These are phyloP conservation scores for Pachysandra terminalis DNA, from an alignment of 164 flowering plant genomes.

Conservation along the genomic window DNA sequence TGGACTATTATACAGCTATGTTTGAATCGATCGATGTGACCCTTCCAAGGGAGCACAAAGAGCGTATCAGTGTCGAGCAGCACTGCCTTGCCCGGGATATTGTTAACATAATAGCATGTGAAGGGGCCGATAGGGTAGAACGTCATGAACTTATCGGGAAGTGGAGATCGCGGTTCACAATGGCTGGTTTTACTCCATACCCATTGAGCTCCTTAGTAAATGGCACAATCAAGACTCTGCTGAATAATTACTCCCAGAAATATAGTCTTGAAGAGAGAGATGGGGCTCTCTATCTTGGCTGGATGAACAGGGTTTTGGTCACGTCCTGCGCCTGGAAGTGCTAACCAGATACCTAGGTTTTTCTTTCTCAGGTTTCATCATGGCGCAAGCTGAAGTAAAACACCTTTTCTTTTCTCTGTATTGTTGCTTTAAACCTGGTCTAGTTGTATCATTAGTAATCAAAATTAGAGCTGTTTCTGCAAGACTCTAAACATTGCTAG, in stretches of 20 bases:
- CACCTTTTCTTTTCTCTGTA: too few species aligned
- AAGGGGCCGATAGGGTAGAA: slow-evolving; percentile 50
- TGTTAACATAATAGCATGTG: slow-evolving; percentile 56
- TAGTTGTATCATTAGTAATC: too few species aligned
- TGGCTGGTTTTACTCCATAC: slow-evolving; percentile 54
- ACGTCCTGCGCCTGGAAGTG: slow-evolving; percentile 58
- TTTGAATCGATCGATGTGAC: slow-evolving; percentile 52
- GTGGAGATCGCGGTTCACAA: slow-evolving; percentile 42
- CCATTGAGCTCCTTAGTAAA: slow-evolving; percentile 49
- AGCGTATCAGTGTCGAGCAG: slow-evolving; percentile 53
- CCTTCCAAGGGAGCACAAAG: slow-evolving; percentile 41
- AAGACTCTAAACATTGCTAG: too few species aligned
- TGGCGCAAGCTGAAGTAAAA: background rate
- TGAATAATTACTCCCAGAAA: slow-evolving; percentile 33
- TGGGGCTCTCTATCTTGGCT: slow-evolving; percentile 54
- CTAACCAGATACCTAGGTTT: background rate
- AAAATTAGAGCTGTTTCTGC: too few species aligned
- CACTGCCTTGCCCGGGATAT: slow-evolving; percentile 54
- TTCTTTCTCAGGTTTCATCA: too few species aligned
- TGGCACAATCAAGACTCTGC: slow-evolving; percentile 40
- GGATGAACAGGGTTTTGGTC: slow-evolving; percentile 50
- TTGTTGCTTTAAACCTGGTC: too few species aligned
- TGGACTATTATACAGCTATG: slow-evolving; percentile 48
- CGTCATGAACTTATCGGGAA: slow-evolving; percentile 57
- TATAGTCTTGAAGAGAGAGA: slow-evolving; percentile 47